Percentiles rank a stretch among this genome's conserved stretches.
These are phyloP conservation scores for Sporisorium iseilematis-ciliati DNA, from an alignment of 1,284 basidiomycete genomes.

Conservation along the genomic window DNA sequence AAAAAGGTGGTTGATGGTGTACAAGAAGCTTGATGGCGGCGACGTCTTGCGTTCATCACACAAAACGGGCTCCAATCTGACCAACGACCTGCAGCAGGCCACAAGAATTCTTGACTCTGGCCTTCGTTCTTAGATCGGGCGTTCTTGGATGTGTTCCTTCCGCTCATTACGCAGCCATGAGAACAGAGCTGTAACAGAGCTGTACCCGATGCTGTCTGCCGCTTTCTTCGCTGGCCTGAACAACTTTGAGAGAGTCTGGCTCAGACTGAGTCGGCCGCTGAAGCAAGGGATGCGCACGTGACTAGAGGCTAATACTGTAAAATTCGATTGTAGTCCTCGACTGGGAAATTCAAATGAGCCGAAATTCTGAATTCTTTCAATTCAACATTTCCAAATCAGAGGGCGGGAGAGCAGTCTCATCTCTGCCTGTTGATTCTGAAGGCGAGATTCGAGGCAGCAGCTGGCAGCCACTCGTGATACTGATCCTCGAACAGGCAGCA, in stretches of 20 bases:
- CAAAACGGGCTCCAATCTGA: background rate
- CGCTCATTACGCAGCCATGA: background rate
- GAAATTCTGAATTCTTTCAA: too few relatives aligned
- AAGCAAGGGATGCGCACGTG: background rate
- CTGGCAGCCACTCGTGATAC: background rate
- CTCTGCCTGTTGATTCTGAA: too few relatives aligned
- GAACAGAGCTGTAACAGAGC: background rate
- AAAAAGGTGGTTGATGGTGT: conserved; percentile 18
- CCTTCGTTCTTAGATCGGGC: background rate
- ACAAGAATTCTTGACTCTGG: conserved; percentile 1
- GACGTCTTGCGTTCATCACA: conserved; percentile 1
- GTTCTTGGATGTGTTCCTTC: background rate
- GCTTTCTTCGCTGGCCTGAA: too few relatives aligned
- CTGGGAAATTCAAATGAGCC: background rate
- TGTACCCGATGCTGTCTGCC: conserved; percentile 1
- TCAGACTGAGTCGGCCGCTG: background rate
- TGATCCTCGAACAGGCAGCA: too few relatives aligned
- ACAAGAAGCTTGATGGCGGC: background rate
- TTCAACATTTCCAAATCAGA: background rate
- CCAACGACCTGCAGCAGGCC: background rate
- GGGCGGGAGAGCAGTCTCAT: conserved; percentile 1
- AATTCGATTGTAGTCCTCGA: background rate
- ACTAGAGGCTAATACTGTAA: conserved; percentile 1
- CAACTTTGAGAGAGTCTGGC: background rate
- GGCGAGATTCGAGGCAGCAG: background rate